Evolutionary conservation across 2,329 filamentous ascomycete species (phyloP), one percentile per base, ranked within the genome.

Genomic region (Aureobasidium vineae): DNA sequence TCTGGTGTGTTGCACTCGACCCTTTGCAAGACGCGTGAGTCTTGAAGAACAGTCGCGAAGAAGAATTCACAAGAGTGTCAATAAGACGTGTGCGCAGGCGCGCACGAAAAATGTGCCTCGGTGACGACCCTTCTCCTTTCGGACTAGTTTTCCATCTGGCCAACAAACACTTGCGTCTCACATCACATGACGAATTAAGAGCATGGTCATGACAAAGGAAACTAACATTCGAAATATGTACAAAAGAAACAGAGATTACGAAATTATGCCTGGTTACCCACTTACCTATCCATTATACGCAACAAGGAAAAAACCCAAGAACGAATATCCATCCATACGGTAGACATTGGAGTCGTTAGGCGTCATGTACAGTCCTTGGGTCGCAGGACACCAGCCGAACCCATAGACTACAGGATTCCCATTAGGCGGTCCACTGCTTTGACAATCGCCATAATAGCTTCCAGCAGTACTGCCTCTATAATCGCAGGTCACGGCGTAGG

Each of bases 331-430:
- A n/a, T 38, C 54, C 10, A n/a, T 21, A 57, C 54, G 43, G 21
- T 38, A 43, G 36, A 57, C 54, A 41, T 57, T 57, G n/a, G 54
- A 57, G n/a, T n/a, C 43, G 21, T 57, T 57, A 15, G 54, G 54
- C 19, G 43, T 57, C 54, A 57, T 57, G 38, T 57, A 57, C 8
- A 57, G n/a, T 5, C 8, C 54, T 26, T 31, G n/a, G 0, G 54
- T 57, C 8, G 11, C 15, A 6, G 36, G 36, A 43, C 54, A 57
- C n/a, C n/a, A 57, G n/a, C 54, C 54, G n/a, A 57, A 57, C 10
- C 54, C 54, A 43, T 57, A 57, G 1, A 57, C 54, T 3, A 57
- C 54, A 28, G 54, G 54, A 43, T 57, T 41, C 13, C 54, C 54
- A n/a, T 57, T 57, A 2, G 54, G 54, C 38, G 54, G 54, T 10